A percentile compares a stretch with the other conserved stretches of the same genome.
Conservation (phyloP, 169 alveolate species). For the Condylostoma magnum region DNA sequence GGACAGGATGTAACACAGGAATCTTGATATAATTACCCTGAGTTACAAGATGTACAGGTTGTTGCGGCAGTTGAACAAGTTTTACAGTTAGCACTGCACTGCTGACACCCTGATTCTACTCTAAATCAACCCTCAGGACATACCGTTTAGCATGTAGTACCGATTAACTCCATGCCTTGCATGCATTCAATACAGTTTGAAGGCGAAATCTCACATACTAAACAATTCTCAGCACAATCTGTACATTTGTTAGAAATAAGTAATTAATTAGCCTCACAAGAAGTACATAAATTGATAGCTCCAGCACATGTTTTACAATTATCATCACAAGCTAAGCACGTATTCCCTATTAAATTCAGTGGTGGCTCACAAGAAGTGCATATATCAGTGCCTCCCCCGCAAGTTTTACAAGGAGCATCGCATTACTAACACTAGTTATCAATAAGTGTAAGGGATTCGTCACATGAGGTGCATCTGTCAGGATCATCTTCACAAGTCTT, state of each 20-base stretch:
- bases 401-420: slow-evolving; percentile 23
- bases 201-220: too few species aligned
- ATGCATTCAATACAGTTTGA: too few species aligned
- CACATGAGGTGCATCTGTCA: neutral
- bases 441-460: neutral
- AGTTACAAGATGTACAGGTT: neutral
- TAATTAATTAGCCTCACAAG: neutral
- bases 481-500: too few species aligned
- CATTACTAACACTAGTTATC: slow-evolving; percentile 23
- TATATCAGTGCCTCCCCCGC: neutral
- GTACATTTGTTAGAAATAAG: neutral
- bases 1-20: neutral
- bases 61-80: neutral
- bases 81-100: neutral
- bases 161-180: too few species aligned
- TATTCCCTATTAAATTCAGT: neutral
- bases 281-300: neutral
- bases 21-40: neutral
- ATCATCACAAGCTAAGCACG: slow-evolving; percentile 6
- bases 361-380: slow-evolving; percentile 29
- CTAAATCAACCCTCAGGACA: too few species aligned
- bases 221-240: too few species aligned
- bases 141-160: too few species aligned
- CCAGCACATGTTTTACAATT: slow-evolving; percentile 11
- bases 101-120: too few species aligned